Base-by-base conservation (phyloP, 2,329 filamentous ascomycete genomes). In the Diplodia corticola region DNA sequence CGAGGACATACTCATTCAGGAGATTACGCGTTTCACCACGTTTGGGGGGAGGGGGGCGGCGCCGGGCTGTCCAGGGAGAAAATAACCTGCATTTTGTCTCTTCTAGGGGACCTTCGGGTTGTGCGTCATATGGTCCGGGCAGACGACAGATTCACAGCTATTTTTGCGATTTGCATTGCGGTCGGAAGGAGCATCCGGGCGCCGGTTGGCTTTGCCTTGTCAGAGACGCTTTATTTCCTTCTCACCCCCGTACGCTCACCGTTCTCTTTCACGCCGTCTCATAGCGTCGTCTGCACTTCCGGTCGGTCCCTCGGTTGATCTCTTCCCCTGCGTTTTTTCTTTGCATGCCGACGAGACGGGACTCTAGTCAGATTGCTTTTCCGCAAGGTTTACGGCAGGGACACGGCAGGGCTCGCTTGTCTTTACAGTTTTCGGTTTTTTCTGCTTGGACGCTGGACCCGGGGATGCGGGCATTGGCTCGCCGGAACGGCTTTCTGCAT, bases 1-100 rank as follows among this genome's bases (percentile, higher is more conserved):
- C 59, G 22, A 28, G 55, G 59, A 30, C 59, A 63, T 40, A 37
- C 59, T 63, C 33, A 50, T 37, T 51, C 48, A 63, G 59, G 59
- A 63, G 59, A 63, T 63, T 63, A 50, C 59, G 59, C 33, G 59
- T 63, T 63, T 63, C 59, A 63, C 59, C 33, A 46, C 46, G 33
- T 22, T 26, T 15, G 59, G 46, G 59, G 57, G 48, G 59, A 35
- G 51, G 24, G 48, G 59, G 44, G 59, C 59, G 59, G 59, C 59
- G 59, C 59, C 44, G 46, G 44, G 17, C 35, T 37, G 59, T 51
- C 59, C 48, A 50, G 30, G 59, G 59, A 50, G 40, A 30, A 63
- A 63, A 63, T 51, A 51, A 50, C 44, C 59, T 63, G 59, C 59
- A 51, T 63, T 40, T 63, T 59, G 59, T 63, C 59, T 63, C 59